Base-by-base conservation (phyloP, 2,329 filamentous ascomycete species). In the Talaromyces sp. region DNA sequence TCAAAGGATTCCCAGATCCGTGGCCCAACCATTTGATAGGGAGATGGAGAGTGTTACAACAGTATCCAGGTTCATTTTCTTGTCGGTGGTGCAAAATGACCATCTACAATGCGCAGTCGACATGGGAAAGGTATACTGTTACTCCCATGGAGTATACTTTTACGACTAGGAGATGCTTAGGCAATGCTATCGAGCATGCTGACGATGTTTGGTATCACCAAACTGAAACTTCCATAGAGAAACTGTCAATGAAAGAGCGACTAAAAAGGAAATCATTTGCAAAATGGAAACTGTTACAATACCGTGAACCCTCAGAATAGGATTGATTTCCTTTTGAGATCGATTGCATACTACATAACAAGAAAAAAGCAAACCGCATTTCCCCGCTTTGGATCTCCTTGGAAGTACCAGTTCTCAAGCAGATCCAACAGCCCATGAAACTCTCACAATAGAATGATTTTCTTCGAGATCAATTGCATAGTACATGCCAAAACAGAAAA, bases 161-260 rank as follows among this genome's bases (percentile, higher is more conserved):
- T 17, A 37, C 21, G 8, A 37, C 41, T 36, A 37, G 53, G 41
- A 46, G 53, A 36, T 9, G 7, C 10, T 36, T 56, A 9, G 53
- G 53, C 9, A 17, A n/a, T 19, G 41, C 19, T 39, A 28, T 17
- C 13, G 19, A 11, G 2, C 5, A 31, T 4, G 31, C 53, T 17
- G 53, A 48, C 11, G 7, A 15, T 11, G 21, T 10, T 5, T 56
- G 53, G 53, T 56, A 48, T 56, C 21, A 25, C 7, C 53, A 56
- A 15, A 46, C 53, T 3, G 53, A 56, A 40, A 48, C 53, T 6
- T 35, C 41, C 15, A 28, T 48, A 7, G 31, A 56, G 28, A 22
- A 19, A 33, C n/a, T 8, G 22, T 1, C 10, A 21, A 17, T 8
- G 43, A 2, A 5, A 11, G 1, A n/a, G 43, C 43, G 43, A 9